phyloP scores from a whole-genome alignment of 1,284 basidiomycete genomes.

The Moesziomyces parantarcticus region DNA sequence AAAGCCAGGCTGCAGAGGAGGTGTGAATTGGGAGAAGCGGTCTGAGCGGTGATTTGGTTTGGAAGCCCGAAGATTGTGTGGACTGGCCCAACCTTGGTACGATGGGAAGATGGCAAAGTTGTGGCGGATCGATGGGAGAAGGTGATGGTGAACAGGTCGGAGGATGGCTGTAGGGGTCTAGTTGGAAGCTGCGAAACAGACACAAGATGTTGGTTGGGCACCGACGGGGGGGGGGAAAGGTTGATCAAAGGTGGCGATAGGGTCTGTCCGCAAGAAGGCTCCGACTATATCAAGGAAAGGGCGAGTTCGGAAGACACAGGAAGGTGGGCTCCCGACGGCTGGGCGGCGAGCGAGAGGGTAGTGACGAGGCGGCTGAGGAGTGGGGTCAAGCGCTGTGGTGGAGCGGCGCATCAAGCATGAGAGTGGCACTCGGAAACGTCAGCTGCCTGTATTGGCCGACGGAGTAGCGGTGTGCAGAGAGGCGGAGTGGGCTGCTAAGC shows the following conservation, averaged over 20 bases:
- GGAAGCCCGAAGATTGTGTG: not conserved
- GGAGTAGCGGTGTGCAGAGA: conserved; percentile 1
- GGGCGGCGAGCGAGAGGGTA: too few relatives aligned
- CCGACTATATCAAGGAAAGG: conserved; percentile 14
- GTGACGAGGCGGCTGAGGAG: not conserved
- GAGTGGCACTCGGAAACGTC: conserved; percentile 5
- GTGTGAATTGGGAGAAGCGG: conserved; percentile 1
- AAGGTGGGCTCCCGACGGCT: not conserved
- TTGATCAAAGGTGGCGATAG: too few relatives aligned
- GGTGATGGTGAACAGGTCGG: too few relatives aligned
- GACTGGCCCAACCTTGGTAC: too few relatives aligned
- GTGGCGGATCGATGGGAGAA: too few relatives aligned
- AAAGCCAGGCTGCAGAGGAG: not conserved
- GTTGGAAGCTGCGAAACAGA: too few relatives aligned
- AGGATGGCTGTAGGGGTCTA: too few relatives aligned
- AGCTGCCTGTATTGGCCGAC: conserved; percentile 1
- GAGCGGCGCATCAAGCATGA: conserved; percentile 5
- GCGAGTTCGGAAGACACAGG: not conserved
- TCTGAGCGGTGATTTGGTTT: conserved; percentile 6
- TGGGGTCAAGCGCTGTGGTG: too few relatives aligned
- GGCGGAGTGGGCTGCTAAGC: conserved; percentile 7
- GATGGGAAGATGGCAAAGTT: too few relatives aligned
- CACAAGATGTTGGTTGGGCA: not conserved
- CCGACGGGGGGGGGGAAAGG: not conserved
- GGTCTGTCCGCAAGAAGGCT: not conserved